Evolutionary conservation across 345 rosid species (phyloP).

Genomic region (Arabis hirsuta): DNA sequence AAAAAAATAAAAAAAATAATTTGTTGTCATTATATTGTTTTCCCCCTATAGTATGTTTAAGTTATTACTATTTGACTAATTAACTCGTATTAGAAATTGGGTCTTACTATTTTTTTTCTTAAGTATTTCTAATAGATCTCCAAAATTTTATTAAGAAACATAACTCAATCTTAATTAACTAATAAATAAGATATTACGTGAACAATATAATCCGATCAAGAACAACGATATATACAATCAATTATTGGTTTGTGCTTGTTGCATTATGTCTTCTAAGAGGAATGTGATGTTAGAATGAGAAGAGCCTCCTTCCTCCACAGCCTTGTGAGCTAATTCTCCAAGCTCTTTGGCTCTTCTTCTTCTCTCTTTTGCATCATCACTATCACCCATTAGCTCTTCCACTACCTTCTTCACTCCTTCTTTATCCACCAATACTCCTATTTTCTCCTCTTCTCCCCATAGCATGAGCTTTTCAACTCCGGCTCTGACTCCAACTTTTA

Average conservation of each 20-base stretch:
- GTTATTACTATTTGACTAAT: too few species aligned
- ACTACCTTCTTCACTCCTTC: conserved; percentile 51
- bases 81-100: too few species aligned
- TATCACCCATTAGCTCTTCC: conserved; percentile 49
- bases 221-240: background rate
- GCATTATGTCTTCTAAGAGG: conserved; percentile 43
- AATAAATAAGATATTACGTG: background rate
- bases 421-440: conserved; percentile 50
- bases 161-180: background rate
- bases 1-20: too few species aligned
- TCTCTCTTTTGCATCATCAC: conserved; percentile 47
- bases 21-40: too few species aligned
- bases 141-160: too few species aligned
- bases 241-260: conserved; percentile 17
- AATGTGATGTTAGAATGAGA: conserved; percentile 48
- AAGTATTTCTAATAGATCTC: too few species aligned
- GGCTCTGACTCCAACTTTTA: conserved; percentile 52
- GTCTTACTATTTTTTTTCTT: too few species aligned
- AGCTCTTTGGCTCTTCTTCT: conserved; percentile 46
- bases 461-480: conserved; percentile 48
- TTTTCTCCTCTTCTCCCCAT: conserved; percentile 59
- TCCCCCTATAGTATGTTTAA: too few species aligned
- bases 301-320: conserved; percentile 59
- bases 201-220: background rate
- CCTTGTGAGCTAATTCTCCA: conserved; percentile 43